Evolutionary conservation across 257 asterid genomes (phyloP), one percentile per base, ranked within the genome.

Genomic region (Buddleja alternifolia): DNA sequence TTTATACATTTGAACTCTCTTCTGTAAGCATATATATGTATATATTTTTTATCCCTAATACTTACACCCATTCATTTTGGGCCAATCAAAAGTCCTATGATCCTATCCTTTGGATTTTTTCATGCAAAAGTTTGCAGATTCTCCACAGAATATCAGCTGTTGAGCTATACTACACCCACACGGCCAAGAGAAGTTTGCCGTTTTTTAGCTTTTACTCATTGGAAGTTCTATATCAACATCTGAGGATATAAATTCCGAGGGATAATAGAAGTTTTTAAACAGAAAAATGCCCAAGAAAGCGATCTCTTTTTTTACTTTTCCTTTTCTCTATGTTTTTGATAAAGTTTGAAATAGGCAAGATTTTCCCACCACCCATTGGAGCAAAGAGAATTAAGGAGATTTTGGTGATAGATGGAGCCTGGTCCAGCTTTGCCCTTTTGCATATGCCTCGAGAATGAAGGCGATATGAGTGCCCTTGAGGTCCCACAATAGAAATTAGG

Each of bases 381-480:
- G 78, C 84, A 77, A 63, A 72, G 64, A 67, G 73, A 75, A 75
- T 69, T 76, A 74, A 23, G 21, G 59, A 62, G 81, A 75, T 78
- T 70, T 73, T 55, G 65, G 51, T 55, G 37, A 66, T 69, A 57
- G 70, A 74, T 45, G 61, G 57, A 66, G 53, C 65, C 56, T 64
- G 83, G 78, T 60, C 66, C 78, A 19, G 17, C 69, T 10, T 47
- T 65, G 12, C 23, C 15, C 68, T 57, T 51, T 39, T 54, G 23
- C 73, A 37, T 24, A 67, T 53, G 54, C 55, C 64, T 67, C 59
- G 78, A 66, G 48, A 73, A 54, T 36, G 69, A 73, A 50, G 73
- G 70, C 12, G 29, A 47, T 8, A 5, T 15, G 5, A 8, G n/a
- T n/a, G n/a, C n/a, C n/a, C n/a, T n/a, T 67, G 52, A 40, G 73